These are phyloP conservation scores for Syncephalastrum contaminatum DNA, from an alignment of 371 early-diverging fungal genomes.

Conservation along the genomic window DNA sequence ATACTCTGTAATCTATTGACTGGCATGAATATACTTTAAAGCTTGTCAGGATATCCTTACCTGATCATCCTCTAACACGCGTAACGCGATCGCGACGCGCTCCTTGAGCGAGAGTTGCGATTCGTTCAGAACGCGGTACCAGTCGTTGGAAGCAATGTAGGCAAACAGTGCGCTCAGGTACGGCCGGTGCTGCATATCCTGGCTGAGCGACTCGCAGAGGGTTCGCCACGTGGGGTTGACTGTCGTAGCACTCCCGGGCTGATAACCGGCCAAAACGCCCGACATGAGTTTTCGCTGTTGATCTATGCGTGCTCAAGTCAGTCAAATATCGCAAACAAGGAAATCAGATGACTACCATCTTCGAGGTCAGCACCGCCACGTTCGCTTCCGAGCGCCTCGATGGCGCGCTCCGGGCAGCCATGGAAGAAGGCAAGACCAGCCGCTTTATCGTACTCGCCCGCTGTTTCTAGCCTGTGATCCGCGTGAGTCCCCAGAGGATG, in stretches of 20 bases:
- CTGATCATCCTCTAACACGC: conserved; percentile 74
- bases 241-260: conserved; percentile 24
- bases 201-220: conserved; percentile 60
- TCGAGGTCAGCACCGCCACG: conserved; percentile 12
- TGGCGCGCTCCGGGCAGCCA: conserved; percentile 70
- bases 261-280: conserved; percentile 70
- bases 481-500: not conserved
- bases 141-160: conserved; percentile 73
- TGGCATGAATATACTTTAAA: not conserved
- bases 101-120: conserved; percentile 65
- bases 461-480: conserved; percentile 57
- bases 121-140: conserved; percentile 67
- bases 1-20: conserved; percentile 51
- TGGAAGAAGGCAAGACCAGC: conserved; percentile 88
- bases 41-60: conserved; percentile 25
- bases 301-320: conserved; percentile 37
- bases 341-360: not conserved
- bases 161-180: conserved; percentile 80
- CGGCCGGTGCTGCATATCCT: conserved; percentile 64
- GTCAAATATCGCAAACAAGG: not conserved
- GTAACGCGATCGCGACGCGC: conserved; percentile 74
- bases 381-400: conserved; percentile 62
- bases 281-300: conserved; percentile 78
- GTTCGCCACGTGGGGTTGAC: conserved; percentile 57
- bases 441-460: conserved; percentile 75